Evolutionary conservation across 768 basidiomycete species (phyloP), one percentile per base, ranked within the genome.

Genomic region (Termitomyces titanicus): DNA sequence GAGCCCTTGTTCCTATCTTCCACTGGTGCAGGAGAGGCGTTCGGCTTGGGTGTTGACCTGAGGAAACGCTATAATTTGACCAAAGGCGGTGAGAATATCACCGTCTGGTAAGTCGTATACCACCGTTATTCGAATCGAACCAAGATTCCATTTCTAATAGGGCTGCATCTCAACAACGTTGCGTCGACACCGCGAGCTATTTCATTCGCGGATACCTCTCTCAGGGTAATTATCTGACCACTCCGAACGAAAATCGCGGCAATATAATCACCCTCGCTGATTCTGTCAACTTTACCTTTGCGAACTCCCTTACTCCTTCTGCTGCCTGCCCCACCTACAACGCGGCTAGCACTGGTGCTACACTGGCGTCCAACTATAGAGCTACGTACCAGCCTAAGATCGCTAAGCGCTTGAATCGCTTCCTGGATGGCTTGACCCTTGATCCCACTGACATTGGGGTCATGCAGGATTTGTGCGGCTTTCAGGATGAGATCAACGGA

Each of bases 401-500:
- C 53, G 74, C 76, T 0, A 46, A 53, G 0, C 61, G 75, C 12
- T 52, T 78, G 50, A 78, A 75, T 54, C 53, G 55, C 35, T 73
- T 66, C 43, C 62, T 77, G 20, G 64, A 74, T 29, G 73, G 72
- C 8, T 60, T 77, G 40, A 58, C 53, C 13, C 54, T 78, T n/a
- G 58, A 56, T 18, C 61, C 66, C 9, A 66, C 62, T 6, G 74
- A 77, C 56, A 62, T 77, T 29, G 74, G 75, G 2, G 63, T 71
- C 18, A 78, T 77, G 76, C 70, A 73, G 46, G 76, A 78, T 64
- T 59, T 77, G 20, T 76, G 75, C 51, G 76, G 76, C 20, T 78
- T 75, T 57, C 65, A 66, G 29, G 64, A 65, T 3, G 74, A 71
- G 51, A 58, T 78, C 3, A 60, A 67, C 47, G 75, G 75, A 1